Evolutionary conservation across 257 asterid genomes (phyloP).

Genomic region (Solanum pimpinellifolium): DNA sequence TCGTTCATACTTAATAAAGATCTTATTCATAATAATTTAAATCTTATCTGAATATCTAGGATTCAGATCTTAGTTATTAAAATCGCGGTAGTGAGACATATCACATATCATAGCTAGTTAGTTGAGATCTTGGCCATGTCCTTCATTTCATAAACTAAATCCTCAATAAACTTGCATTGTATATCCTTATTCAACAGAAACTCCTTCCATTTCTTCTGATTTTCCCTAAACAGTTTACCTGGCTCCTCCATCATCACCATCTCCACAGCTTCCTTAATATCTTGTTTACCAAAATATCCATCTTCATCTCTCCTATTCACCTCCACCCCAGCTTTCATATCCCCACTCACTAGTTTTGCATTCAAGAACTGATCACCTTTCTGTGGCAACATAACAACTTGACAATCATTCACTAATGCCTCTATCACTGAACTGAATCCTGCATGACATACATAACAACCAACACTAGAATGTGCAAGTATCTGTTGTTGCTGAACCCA

Average conservation of each 20-base stretch:
- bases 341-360: conserved; percentile 28
- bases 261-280: conserved; percentile 23
- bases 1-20: too few relatives aligned
- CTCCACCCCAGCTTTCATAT: conserved; percentile 40
- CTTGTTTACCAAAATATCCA: conserved; percentile 30
- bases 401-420: conserved; percentile 40
- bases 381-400: conserved; percentile 35
- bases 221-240: conserved; percentile 9
- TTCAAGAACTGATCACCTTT: conserved; percentile 35
- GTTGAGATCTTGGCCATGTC: background rate
- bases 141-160: conserved; percentile 21
- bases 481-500: conserved; percentile 61
- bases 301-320: conserved; percentile 44
- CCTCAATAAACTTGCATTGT: conserved; percentile 21
- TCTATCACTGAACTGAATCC: conserved; percentile 51
- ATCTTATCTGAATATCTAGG: too few relatives aligned
- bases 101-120: background rate
- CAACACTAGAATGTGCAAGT: conserved; percentile 30
- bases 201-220: conserved; percentile 36
- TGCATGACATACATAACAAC: conserved; percentile 34
- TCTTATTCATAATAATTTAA: too few relatives aligned
- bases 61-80: too few relatives aligned
- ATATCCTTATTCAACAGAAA: conserved; percentile 15
- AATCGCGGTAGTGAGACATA: background rate
- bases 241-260: conserved; percentile 16